Base-by-base conservation (phyloP, 2,329 filamentous ascomycete genomes). In the Pseudocercospora cruenta region DNA sequence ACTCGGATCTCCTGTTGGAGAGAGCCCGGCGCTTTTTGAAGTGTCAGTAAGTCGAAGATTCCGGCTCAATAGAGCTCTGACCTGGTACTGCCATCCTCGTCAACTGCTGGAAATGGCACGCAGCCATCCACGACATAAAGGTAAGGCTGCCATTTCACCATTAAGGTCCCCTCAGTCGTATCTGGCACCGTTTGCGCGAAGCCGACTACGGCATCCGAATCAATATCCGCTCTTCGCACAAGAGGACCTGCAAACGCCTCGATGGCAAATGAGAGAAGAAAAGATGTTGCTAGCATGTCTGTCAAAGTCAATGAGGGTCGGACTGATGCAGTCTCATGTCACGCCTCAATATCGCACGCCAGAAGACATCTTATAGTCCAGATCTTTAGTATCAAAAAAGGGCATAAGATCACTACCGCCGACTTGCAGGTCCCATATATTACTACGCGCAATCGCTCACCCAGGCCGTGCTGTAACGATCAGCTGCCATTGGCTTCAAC, bases 91-190 rank as follows among this genome's bases (percentile, higher is more conserved):
- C 87, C 87, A 0, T 78, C 75, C 0, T 81, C 81, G 67, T 90
- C 84, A 1, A 89, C 87, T 0, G 84, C 87, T 0, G 87, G 87
- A 72, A 87, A 90, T 0, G 87, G 86, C 9, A 89, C 86, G 67
- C 87, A 90, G 54, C 87, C 87, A 70, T 86, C 85, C 26, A 81
- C 80, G 6, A 89, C 84, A 14, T 86, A 71, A 4, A 88, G 80
- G 62, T 79, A 81, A 0, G 86, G 87, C 75, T 88, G 82, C 76
- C 86, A 88, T 62, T 84, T 82, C 45, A 84, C 73, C 69, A 86
- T 85, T 28, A 86, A 73, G 1, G 78, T 74, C 14, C 86, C 86
- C 0, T 77, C 73, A 1, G 77, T 77, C 5, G 79, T 80, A 39
- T 75, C 77, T 0, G 86, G 86, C 0, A 87, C 84, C 0, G 84